Conservation (phyloP, 139 green algal genomes). For the Gonium pectorale region DNA sequence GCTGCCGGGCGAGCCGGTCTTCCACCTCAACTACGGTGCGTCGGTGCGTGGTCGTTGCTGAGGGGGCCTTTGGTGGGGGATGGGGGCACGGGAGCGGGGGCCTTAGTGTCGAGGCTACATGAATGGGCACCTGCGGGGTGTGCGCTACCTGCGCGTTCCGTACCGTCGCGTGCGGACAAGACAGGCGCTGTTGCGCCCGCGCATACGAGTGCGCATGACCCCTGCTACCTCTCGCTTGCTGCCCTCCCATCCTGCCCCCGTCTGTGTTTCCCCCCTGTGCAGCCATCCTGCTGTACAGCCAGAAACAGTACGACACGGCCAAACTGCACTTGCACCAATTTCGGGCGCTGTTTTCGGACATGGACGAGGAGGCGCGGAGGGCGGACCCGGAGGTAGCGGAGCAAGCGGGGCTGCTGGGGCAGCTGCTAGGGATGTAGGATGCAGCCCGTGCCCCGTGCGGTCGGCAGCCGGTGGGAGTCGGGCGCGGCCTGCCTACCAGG, state of each 20-base stretch:
- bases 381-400: conserved; percentile 59
- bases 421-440: conserved; percentile 57
- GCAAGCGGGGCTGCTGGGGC: conserved; percentile 48
- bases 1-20: conserved; percentile 64
- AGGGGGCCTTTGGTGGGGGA: neutral
- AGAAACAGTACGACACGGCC: conserved; percentile 48
- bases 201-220: too few relatives aligned
- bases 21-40: conserved; percentile 87
- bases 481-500: too few relatives aligned
- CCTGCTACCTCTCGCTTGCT: neutral
- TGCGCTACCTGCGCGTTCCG: too few relatives aligned
- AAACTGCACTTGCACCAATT: conserved; percentile 56
- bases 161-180: too few relatives aligned
- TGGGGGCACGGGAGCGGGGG: too few relatives aligned
- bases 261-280: neutral
- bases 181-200: too few relatives aligned
- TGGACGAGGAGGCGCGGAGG: conserved; percentile 56
- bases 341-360: conserved; percentile 50
- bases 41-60: neutral
- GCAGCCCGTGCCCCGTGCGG: too few relatives aligned
- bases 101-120: too few relatives aligned
- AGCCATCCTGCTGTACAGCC: conserved; percentile 71
- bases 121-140: too few relatives aligned
- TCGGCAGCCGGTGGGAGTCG: neutral
- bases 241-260: neutral